phyloP scores from a whole-genome alignment of 2,329 filamentous ascomycete genomes.

The Balansia obtecta region DNA sequence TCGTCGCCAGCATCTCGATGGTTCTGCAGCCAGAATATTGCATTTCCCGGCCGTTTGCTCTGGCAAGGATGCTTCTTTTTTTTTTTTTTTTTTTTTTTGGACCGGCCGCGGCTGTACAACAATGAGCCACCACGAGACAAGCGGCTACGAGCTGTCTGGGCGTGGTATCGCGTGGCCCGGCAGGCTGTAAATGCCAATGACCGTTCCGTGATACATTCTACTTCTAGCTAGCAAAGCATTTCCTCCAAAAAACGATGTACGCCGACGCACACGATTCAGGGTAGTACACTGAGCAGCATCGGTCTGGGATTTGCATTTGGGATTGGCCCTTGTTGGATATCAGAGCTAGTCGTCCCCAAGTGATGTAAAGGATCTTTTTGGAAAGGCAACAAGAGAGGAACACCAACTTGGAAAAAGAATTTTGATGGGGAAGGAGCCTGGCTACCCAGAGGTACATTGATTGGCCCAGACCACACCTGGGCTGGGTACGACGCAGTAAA shows the following conservation, averaged over 20 bases:
- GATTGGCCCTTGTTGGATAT: background rate
- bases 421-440: too few relatives aligned
- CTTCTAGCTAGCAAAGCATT: background rate
- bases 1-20: background rate
- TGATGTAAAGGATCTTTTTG: background rate
- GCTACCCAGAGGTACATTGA: too few relatives aligned
- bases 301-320: background rate
- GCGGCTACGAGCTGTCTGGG: background rate
- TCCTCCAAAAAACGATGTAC: background rate
- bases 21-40: background rate
- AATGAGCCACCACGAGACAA: background rate
- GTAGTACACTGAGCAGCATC: background rate
- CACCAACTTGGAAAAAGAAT: too few relatives aligned
- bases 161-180: background rate
- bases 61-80: background rate
- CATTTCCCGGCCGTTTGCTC: background rate
- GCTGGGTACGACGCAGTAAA: too few relatives aligned
- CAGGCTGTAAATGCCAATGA: background rate
- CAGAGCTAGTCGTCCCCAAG: background rate
- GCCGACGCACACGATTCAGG: background rate
- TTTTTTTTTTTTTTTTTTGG: background rate
- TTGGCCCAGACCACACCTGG: too few relatives aligned
- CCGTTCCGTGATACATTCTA: background rate
- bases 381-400: background rate
- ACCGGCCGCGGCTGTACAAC: conserved; percentile 3